Evolutionary conservation across 495 filamentous ascomycete species (phyloP).

Genomic region (Neurospora sp.): DNA sequence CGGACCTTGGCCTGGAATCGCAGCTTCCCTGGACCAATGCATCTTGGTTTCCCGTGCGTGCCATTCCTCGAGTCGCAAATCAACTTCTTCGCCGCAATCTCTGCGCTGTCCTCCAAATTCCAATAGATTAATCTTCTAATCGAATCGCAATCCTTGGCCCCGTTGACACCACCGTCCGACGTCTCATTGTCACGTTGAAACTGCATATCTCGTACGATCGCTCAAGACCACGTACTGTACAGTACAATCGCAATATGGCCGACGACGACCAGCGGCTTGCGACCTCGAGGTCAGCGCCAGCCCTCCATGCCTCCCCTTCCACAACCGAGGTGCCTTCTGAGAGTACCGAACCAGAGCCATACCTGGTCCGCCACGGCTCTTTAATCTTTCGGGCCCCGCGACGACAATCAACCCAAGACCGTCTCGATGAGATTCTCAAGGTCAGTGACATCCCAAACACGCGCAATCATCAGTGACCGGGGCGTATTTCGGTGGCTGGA

Average conservation of each 20-base stretch:
- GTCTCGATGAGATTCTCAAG: slow-evolving; percentile 36
- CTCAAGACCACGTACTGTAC: neutral
- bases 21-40: neutral
- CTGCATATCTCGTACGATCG: neutral
- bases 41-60: neutral
- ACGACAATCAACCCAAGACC: slow-evolving; percentile 28
- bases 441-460: slow-evolving; percentile 18
- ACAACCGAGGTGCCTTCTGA: neutral
- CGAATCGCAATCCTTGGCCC: neutral
- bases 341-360: neutral
- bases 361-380: slow-evolving; percentile 1
- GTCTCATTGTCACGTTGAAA: neutral
- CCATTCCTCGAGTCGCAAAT: neutral
- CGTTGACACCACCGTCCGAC: neutral
- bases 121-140: neutral
- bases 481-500: neutral
- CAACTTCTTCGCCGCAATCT: neutral
- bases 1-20: neutral
- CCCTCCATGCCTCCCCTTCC: neutral
- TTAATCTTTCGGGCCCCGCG: slow-evolving; percentile 6
- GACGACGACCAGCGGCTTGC: neutral
- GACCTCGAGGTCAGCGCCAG: neutral
- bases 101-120: neutral
- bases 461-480: neutral
- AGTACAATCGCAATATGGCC: neutral